Evolutionary conservation across 139 green algal species (phyloP), one percentile per base, ranked within the genome.

Genomic region (Picochlorum sp.): DNA sequence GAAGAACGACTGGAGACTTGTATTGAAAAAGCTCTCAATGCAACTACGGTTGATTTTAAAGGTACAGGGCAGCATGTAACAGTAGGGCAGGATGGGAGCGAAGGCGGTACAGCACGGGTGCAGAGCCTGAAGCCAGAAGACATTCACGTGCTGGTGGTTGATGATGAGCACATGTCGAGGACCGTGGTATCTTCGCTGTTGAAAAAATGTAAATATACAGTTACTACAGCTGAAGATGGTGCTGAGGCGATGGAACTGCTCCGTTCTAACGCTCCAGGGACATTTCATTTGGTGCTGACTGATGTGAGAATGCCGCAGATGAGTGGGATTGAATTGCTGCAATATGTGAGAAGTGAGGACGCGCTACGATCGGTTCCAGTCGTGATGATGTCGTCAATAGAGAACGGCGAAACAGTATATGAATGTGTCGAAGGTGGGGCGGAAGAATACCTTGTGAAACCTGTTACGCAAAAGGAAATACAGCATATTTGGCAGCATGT

Each of bases 391-490:
- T 89, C 76, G 10, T 76, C 82, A 16, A 89, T 88, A 45, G 81
- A 95, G 63, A 64, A 81, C 4, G 63, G 78, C 32, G 79, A 86
- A n/a, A 89, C 74, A 13, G 83, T 96, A 55, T 82, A 82, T 39
- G 64, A 88, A 54, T 91, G 83, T 56, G 85, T 96, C 37, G 69
- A 62, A 8, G 55, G 59, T 5, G 88, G 89, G 2, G 89, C 89
- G 6, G 89, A 95, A 60, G 89, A 96, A 56, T 96, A 94, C 50
- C 68, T 95, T 32, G 63, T 96, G 12, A 96, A 96, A 68, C 89
- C 89, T 0, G 77, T 96, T 2, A 95, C 83, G 0, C 79, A 75
- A 31, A 95, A 94, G 68, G 86, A 94, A 67, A 76, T 96, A 22
- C 77, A 87, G 62, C 61, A 67, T 49, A 67, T 75, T 22, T 95